These are phyloP conservation scores for Acanthamoeba healyi DNA, from an alignment of 208 protist species.

Conservation along the genomic window DNA sequence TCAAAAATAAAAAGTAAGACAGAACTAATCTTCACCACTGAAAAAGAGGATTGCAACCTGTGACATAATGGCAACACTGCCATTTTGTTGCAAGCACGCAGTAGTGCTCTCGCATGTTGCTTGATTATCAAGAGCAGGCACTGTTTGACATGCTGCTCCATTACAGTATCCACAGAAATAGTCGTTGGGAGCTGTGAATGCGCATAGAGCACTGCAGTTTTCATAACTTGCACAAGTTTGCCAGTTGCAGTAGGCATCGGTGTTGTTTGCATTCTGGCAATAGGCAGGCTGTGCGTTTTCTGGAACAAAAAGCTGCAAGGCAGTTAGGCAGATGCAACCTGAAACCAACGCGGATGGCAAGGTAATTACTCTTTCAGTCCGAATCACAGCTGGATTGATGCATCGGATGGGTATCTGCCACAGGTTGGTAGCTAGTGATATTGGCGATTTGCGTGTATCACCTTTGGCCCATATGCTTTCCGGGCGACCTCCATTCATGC, in stretches of 20 bases:
- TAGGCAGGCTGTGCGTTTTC: too few species aligned
- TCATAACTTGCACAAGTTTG: background rate
- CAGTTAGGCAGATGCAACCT: too few species aligned
- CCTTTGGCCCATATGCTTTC: background rate
- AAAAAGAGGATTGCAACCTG: background rate
- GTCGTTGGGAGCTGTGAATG: too few species aligned
- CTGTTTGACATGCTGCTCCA: background rate
- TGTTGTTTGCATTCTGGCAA: too few species aligned
- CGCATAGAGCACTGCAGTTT: background rate
- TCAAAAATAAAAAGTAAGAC: too few species aligned
- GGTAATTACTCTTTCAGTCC: background rate
- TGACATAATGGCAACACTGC: background rate
- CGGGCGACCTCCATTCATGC: background rate
- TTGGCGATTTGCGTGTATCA: background rate
- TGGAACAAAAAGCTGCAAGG: too few species aligned
- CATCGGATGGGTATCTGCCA: background rate
- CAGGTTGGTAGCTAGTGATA: background rate
- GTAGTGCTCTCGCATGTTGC: background rate
- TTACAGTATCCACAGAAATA: background rate
- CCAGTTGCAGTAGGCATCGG: background rate
- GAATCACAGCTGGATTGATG: background rate
- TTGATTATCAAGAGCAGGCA: background rate
- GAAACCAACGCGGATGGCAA: too few species aligned
- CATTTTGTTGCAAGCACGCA: background rate
- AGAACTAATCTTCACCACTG: background rate